Conservation (phyloP, 805 yeast species). For the Saturnispora zaruensis region DNA sequence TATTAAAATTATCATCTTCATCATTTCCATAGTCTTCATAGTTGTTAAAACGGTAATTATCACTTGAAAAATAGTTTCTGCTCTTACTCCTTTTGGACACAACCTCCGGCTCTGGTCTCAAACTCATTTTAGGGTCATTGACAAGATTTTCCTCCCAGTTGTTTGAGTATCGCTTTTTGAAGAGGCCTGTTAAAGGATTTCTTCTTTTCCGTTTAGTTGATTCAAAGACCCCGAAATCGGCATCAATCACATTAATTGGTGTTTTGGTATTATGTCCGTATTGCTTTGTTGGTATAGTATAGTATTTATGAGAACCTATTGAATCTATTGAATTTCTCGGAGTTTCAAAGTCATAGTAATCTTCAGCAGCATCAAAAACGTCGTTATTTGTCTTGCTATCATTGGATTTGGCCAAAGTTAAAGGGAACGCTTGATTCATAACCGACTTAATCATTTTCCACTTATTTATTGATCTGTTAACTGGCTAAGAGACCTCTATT, state of each 20-base stretch:
- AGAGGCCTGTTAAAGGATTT: constrained; percentile 2
- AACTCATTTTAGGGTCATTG: constrained; percentile 1
- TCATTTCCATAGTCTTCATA: neutral
- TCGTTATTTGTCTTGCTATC: neutral
- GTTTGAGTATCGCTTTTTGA: constrained; percentile 2
- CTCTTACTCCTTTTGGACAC: neutral
- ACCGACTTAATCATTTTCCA: neutral
- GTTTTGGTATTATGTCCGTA: neutral
- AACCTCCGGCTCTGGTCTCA: constrained; percentile 7
- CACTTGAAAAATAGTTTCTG: neutral
- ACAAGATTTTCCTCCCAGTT: constrained; percentile 1
- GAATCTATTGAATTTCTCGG: neutral
- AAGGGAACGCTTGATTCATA: neutral
- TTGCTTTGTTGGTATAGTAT: constrained; percentile 4
- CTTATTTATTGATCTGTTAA: neutral
- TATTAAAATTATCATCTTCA: neutral
- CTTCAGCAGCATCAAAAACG: neutral
- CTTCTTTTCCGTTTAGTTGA: constrained; percentile 2
- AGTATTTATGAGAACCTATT: constrained; percentile 8
- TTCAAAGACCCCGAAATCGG: constrained; percentile 14
- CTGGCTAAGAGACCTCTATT: neutral
- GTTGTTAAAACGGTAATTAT: neutral
- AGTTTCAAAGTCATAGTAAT: neutral
- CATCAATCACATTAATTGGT: constrained; percentile 11
- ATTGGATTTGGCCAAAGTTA: neutral